phyloP scores from a whole-genome alignment of 768 basidiomycete genomes.

The Lactifluus volemus region DNA sequence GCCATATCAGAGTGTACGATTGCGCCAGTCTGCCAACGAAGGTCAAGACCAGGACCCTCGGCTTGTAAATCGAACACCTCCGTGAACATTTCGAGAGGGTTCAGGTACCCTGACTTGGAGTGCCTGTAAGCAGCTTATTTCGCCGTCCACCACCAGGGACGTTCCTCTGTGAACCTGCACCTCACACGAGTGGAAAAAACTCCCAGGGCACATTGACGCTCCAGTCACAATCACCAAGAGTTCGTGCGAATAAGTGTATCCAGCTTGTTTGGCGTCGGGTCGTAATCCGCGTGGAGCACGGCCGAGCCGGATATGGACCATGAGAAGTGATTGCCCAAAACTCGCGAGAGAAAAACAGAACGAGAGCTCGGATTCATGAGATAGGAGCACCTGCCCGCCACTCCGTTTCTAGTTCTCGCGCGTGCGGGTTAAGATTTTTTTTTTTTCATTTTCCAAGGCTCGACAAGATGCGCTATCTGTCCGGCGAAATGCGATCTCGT shows the following conservation, averaged over 20 bases:
- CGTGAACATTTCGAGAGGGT: constrained; percentile 5
- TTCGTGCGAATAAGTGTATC: background rate
- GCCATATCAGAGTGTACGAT: background rate
- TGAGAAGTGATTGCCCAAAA: too few relatives aligned
- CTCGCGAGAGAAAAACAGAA: background rate
- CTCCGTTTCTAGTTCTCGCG: background rate
- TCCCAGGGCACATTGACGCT: background rate
- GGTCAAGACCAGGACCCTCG: background rate
- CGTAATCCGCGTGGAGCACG: background rate
- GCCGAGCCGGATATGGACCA: background rate
- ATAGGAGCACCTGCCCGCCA: background rate
- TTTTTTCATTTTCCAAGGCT: background rate
- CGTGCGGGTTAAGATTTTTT: background rate
- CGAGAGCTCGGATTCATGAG: background rate
- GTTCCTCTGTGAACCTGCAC: background rate
- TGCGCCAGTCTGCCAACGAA: background rate
- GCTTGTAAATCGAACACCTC: background rate
- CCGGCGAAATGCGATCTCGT: background rate
- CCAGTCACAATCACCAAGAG: background rate
- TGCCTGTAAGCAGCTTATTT: background rate
- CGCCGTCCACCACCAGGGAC: background rate
- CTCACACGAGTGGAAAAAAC: background rate
- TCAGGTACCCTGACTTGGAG: constrained; percentile 8
- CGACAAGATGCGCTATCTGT: background rate
- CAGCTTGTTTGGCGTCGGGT: background rate